Evolutionary conservation across 805 yeast species (phyloP).

Genomic region (Pichia phayaonensis): DNA sequence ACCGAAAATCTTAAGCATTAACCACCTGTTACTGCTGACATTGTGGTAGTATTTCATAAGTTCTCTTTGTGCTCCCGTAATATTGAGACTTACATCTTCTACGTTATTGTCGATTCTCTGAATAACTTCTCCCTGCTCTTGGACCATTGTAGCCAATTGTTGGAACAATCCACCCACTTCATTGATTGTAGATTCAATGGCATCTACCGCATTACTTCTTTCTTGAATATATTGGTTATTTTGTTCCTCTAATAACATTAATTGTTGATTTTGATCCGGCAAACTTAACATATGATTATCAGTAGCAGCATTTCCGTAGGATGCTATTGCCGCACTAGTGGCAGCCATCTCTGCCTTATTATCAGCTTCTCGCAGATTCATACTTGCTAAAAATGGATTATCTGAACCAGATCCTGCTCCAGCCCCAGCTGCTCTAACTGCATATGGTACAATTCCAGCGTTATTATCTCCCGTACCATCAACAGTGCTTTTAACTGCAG

Average conservation of each 20-base stretch:
- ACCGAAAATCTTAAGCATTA: constrained; percentile 84
- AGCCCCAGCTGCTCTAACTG: constrained; percentile 14
- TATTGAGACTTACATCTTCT: constrained; percentile 85
- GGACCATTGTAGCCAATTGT: constrained; percentile 95
- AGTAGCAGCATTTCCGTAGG: constrained; percentile 25
- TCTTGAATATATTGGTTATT: constrained; percentile 69
- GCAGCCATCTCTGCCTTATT: constrained; percentile 6
- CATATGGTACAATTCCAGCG: constrained; percentile 19
- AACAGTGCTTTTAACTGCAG: constrained; percentile 33
- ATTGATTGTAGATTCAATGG: constrained; percentile 93
- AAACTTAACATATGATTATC: constrained; percentile 51
- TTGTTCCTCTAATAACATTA: constrained; percentile 80
- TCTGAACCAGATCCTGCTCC: constrained; percentile 18
- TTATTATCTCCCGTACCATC: constrained; percentile 3
- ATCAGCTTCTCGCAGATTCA: constrained; percentile 2
- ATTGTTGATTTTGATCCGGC: constrained; percentile 80
- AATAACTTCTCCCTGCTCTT: constrained; percentile 93
- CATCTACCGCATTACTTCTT: constrained; percentile 85
- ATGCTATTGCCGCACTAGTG: not conserved
- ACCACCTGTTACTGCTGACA: constrained; percentile 86
- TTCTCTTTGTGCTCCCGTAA: constrained; percentile 91
- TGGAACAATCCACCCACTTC: constrained; percentile 93
- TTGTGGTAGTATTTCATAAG: constrained; percentile 81
- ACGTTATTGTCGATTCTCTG: constrained; percentile 94
- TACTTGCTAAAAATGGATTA: constrained; percentile 30